Evolutionary conservation across 257 asterid species (phyloP).

Genomic region (Nicotiana tabacum): DNA sequence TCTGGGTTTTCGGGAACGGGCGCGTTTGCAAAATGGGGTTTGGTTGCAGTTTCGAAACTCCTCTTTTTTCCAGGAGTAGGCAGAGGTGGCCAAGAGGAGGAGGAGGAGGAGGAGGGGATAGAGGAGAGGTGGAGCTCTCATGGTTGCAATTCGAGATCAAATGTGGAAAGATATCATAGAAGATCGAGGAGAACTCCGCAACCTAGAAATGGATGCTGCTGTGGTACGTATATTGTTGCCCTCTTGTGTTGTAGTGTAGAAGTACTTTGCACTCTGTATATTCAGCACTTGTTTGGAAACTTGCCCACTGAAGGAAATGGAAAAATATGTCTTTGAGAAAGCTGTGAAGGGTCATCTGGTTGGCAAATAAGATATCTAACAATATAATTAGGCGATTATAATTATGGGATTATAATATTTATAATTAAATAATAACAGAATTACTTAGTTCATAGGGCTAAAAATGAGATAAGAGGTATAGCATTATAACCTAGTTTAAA

Average conservation of each 20-base stretch:
- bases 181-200: background rate
- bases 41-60: constrained; percentile 90
- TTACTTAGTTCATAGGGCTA: too few relatives aligned
- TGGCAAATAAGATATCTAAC: too few relatives aligned
- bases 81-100: constrained; percentile 34
- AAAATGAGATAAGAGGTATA: too few relatives aligned
- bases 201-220: background rate
- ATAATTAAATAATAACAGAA: too few relatives aligned
- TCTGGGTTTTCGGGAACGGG: constrained; percentile 70
- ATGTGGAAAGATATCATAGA: constrained; percentile 5
- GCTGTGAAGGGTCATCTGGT: too few relatives aligned
- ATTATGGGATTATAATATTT: too few relatives aligned
- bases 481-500: too few relatives aligned
- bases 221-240: background rate
- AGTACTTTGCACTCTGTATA: background rate
- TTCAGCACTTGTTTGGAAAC: background rate
- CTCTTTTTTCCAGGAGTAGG: constrained; percentile 78
- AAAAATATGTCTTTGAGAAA: too few relatives aligned
- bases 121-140: background rate
- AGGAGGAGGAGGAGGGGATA: constrained; percentile 8
- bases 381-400: too few relatives aligned
- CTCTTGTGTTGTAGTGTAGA: background rate
- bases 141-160: constrained; percentile 8
- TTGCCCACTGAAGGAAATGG: too few relatives aligned
- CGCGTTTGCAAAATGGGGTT: constrained; percentile 94